Evolutionary conservation across 306 rosid species (phyloP), one percentile per base, ranked within the genome.

Genomic region (Cicer cuneatum): DNA sequence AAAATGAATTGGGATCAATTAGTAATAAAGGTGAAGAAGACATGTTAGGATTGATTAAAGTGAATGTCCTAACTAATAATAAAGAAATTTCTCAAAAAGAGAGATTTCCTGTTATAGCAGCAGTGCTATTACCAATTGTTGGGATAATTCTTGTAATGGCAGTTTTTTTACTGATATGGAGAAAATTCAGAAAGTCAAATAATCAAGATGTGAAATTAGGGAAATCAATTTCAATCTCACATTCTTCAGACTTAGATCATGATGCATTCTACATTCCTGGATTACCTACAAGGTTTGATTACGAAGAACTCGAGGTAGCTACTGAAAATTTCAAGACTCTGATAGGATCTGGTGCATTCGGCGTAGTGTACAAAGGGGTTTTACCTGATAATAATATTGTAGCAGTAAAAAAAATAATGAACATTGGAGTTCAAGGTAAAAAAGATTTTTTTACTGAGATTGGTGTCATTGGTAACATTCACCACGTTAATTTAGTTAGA

Each of bases 401-500:
- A 53, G 98, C 98, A 13, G 97, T 94, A 14, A 94, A 94, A 85
- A 94, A 88, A 87, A 87, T 94, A 83, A 66, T 85, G 62, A 90
- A 88, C 51, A 74, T 88, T 64, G 98, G 96, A 0, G 70, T 86
- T 64, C 91, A 90, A 73, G 98, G 98, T 69, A 91, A 86, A 71
- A 94, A 88, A 24, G 98, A 94, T 12, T 94, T 94, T 80, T 91
- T 91, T 84, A 78, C 94, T 14, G 98, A 94, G 86, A 94, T 94
- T 59, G 97, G 93, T 38, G 81, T 94, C 1, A 94, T 94, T 67
- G 98, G 98, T 43, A 90, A 83, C 42, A 82, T 90, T 83, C 96
- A 88, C 82, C 98, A 94, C 67, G 85, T 88, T 14, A 91, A 91
- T 76, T 75, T 93, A 87, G 96, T 93, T 43, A 91, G 86, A 79